Evolutionary conservation across 2,329 filamentous ascomycete genomes (phyloP).

Genomic region (Aspergillus sp.): DNA sequence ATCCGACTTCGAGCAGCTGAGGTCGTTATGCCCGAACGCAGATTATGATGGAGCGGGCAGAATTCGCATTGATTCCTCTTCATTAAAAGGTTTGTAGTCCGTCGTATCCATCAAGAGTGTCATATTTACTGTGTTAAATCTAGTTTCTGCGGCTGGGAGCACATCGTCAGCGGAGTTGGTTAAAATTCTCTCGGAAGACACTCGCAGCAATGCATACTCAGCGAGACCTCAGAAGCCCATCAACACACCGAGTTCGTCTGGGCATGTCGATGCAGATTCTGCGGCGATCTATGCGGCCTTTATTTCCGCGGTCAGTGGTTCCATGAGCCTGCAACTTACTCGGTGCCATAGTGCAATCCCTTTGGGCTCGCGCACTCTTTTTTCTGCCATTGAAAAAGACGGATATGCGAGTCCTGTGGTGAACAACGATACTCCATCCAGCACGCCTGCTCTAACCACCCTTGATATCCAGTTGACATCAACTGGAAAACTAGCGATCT

Average conservation of each 20-base stretch:
- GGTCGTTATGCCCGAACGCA: constrained; percentile 17
- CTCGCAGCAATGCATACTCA: constrained; percentile 13
- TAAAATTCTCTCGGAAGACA: constrained; percentile 25
- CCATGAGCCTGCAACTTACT: constrained; percentile 28
- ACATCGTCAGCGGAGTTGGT: constrained; percentile 26
- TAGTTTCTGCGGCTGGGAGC: constrained; percentile 28
- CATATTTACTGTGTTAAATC: constrained; percentile 3
- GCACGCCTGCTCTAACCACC: constrained; percentile 24
- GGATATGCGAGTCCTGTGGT: constrained; percentile 21
- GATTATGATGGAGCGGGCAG: constrained; percentile 17
- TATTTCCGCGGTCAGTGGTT: constrained; percentile 30
- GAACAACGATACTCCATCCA: constrained; percentile 16
- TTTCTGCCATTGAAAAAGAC: constrained; percentile 24
- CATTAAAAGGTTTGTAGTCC: constrained; percentile 22
- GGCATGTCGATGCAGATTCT: constrained; percentile 22
- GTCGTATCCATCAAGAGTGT: too few species aligned
- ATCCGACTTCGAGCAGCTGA: constrained; percentile 27
- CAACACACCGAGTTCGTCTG: constrained; percentile 13
- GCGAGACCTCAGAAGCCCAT: constrained; percentile 15
- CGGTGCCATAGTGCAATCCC: constrained; percentile 28
- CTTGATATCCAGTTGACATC: constrained; percentile 29
- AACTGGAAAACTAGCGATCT: constrained; percentile 28
- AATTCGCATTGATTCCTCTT: constrained; percentile 22
- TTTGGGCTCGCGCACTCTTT: constrained; percentile 32
- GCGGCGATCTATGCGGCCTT: constrained; percentile 32